Conservation (phyloP, 768 basidiomycete genomes). For the Russula griseocarnosa region DNA sequence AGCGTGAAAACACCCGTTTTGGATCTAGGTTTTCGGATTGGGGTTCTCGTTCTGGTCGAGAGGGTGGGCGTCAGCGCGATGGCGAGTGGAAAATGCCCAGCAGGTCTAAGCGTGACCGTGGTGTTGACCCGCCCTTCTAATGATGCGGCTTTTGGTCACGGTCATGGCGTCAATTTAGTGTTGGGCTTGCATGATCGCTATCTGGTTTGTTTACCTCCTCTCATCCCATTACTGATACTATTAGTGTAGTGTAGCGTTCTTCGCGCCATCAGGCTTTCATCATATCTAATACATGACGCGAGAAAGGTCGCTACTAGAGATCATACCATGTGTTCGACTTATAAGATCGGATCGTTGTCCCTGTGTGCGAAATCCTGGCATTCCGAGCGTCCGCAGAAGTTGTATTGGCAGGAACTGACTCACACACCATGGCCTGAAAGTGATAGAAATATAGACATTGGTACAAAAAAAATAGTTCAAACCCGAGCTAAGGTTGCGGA, state of each 20-base stretch:
- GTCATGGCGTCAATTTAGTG: slow-evolving; percentile 1
- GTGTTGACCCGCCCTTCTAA: not conserved
- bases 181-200: slow-evolving; percentile 11
- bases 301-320: not conserved
- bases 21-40: not conserved
- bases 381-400: too few relatives aligned
- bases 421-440: not conserved
- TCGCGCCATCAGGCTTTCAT: not conserved
- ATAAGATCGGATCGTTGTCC: not conserved
- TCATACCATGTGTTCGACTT: not conserved
- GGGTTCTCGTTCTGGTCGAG: slow-evolving; percentile 5
- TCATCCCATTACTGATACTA: slow-evolving; percentile 9
- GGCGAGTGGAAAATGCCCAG: slow-evolving; percentile 3
- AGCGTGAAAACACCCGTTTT: not conserved
- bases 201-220: not conserved
- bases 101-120: not conserved
- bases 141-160: not conserved
- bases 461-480: not conserved
- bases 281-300: not conserved
- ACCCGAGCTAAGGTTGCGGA: not conserved
- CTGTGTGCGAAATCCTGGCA: not conserved
- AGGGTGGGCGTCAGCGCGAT: not conserved
- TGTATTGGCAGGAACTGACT: too few relatives aligned
- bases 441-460: not conserved
- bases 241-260: not conserved